Conservation (phyloP, 1,139 yeast genomes). For the Diutina pseudorugosa region DNA sequence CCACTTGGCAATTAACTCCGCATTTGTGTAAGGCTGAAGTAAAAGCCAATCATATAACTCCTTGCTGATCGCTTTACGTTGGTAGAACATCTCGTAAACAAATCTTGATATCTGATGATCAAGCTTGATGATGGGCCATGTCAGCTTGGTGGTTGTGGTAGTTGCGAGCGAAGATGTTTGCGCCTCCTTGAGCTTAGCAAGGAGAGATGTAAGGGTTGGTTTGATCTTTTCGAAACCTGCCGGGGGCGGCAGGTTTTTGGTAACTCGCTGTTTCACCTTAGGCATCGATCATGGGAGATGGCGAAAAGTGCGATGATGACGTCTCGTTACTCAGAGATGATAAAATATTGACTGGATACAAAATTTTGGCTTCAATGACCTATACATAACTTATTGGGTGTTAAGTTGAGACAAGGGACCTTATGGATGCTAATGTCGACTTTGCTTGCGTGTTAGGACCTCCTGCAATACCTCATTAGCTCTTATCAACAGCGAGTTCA, state of each 20-base stretch:
- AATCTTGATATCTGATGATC: conserved; percentile 71
- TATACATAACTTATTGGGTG: no score
- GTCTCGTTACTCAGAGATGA: no score
- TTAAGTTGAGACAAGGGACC: not conserved
- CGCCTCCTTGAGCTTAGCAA: conserved; percentile 46
- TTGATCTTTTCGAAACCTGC: conserved; percentile 66
- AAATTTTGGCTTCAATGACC: no score
- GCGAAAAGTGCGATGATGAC: not conserved
- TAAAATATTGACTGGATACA: no score
- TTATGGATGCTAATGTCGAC: not conserved
- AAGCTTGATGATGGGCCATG: conserved; percentile 65
- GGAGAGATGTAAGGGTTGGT: conserved; percentile 56
- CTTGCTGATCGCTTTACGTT: conserved; percentile 50
- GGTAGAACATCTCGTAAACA: conserved; percentile 62
- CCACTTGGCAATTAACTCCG: conserved; percentile 78
- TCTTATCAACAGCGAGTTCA: not conserved
- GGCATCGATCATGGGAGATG: conserved; percentile 5
- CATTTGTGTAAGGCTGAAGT: conserved; percentile 56
- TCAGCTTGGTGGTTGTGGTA: conserved; percentile 36
- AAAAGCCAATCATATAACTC: conserved; percentile 73
- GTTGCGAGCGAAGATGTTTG: conserved; percentile 22
- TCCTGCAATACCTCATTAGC: not conserved
- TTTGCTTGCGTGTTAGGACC: not conserved
- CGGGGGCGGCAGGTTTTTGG: conserved; percentile 32
- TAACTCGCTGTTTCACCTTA: conserved; percentile 7